phyloP scores from a whole-genome alignment of 164 flowering plant species.

The Nelumbo lutea region DNA sequence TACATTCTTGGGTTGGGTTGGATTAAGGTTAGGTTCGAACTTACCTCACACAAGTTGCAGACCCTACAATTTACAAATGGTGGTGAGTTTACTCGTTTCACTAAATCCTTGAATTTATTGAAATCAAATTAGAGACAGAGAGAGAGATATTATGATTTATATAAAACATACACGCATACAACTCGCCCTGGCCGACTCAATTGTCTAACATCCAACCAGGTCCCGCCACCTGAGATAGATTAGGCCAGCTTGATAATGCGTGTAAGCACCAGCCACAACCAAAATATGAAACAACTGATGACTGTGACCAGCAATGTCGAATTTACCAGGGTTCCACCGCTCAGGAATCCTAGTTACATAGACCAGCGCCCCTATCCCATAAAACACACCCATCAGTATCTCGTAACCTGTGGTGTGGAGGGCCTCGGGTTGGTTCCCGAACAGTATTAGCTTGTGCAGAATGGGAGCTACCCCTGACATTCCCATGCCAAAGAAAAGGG shows the following conservation, averaged over 20 bases:
- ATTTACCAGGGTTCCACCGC: slow-evolving; percentile 95
- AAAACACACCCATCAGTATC: slow-evolving; percentile 73
- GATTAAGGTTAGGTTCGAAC: no score
- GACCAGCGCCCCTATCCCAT: slow-evolving; percentile 76
- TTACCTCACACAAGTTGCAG: no score
- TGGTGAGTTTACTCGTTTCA: no score
- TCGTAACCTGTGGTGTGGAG: slow-evolving; percentile 86
- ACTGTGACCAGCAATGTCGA: slow-evolving; percentile 95
- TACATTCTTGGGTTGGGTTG: no score
- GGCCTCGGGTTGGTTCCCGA: slow-evolving; percentile 72
- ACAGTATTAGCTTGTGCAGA: slow-evolving; percentile 71
- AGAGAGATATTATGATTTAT: no score
- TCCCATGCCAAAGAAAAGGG: slow-evolving; percentile 88
- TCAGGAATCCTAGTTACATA: slow-evolving; percentile 89
- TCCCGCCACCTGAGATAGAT: slow-evolving; percentile 90
- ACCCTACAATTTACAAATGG: no score
- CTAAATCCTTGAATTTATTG: no score
- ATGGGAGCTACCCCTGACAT: slow-evolving; percentile 75
- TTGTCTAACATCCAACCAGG: slow-evolving; percentile 56
- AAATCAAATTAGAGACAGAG: no score
- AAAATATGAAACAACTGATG: slow-evolving; percentile 92
- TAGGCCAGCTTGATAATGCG: slow-evolving; percentile 83
- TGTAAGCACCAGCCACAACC: slow-evolving; percentile 89
- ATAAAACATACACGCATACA: no score
- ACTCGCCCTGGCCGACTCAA: no score